phyloP scores from a whole-genome alignment of 2,329 filamentous ascomycete genomes.

The Fusarium equiseti region DNA sequence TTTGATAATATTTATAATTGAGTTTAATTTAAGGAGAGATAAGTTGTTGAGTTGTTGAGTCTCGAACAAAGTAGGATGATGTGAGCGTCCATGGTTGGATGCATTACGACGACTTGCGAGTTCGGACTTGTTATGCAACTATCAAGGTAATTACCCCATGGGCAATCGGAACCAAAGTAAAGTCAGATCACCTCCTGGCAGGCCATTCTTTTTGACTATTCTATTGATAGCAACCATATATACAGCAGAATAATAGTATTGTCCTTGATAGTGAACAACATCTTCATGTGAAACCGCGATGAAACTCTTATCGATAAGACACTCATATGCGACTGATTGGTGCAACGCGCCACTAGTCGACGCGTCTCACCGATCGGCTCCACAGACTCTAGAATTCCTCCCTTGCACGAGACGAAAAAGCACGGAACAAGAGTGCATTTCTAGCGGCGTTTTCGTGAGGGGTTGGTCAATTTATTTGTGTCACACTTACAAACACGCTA shows the following conservation, averaged over 20 bases:
- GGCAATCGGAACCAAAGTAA: background rate
- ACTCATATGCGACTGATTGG: background rate
- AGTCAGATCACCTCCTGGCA: too few species aligned
- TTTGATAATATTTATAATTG: constrained; percentile 14
- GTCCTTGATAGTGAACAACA: background rate
- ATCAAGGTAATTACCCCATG: background rate
- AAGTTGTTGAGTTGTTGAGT: background rate
- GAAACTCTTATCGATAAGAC: constrained; percentile 1
- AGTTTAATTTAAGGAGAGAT: background rate
- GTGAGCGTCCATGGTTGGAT: accelerated
- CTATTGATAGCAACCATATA: background rate
- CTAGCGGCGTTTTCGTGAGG: background rate
- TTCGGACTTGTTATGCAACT: background rate
- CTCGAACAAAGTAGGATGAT: background rate
- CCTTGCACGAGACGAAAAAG: background rate
- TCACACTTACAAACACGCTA: background rate
- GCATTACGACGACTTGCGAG: background rate
- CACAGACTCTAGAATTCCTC: background rate
- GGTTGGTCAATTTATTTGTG: background rate
- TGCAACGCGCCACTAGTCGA: background rate
- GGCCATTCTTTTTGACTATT: background rate
- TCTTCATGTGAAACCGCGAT: background rate
- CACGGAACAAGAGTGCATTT: background rate
- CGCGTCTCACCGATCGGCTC: background rate
- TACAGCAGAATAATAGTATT: background rate